Evolutionary conservation across 2,329 filamentous ascomycete species (phyloP), one percentile per base, ranked within the genome.

Genomic region (Neonectria neomacrospora): DNA sequence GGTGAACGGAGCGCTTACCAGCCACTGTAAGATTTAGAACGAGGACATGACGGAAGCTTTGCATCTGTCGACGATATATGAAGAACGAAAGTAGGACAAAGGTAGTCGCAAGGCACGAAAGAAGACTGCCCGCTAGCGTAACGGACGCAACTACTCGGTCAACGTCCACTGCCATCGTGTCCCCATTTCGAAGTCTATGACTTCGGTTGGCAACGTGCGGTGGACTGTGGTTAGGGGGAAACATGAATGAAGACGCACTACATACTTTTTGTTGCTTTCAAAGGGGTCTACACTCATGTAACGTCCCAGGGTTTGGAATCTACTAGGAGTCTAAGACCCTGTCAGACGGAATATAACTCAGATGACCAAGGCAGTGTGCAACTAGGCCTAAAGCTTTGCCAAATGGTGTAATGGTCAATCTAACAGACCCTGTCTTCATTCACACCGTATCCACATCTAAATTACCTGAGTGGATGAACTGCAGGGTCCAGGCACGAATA

Each of bases 11-110:
- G 5, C 18, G 20, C 67, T 23, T 62, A 70, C 71, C 71, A 11
- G 71, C 69, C n/a, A 71, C 32, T 30, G 71, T 65, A 16, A 73
- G 42, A 37, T 69, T 73, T 22, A 73, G 37, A 2, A 73, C 69
- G 30, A 73, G 62, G 7, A 67, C 44, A 34, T 73, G 71, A 9
- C 71, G 71, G 37, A 73, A 73, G 11, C 62, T 71, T 10, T 58
- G 60, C 8, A 71, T 48, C 30, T 72, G 70, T 11, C 66, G 63
- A 34, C 61, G 61, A 45, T 68, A 72, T 32, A 72, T 68, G 12
- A n/a, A 32, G 30, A 70, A 72, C 0, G 70, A 72, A 5, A 65
- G 18, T 12, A 72, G 57, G 26, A 72, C 70, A 42, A 62, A 70
- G 9, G 51, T 50, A 2, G 70, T 72, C 16, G 70, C 63, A n/a